Percentiles rank a stretch among this genome's conserved stretches.
Evolutionary conservation across 2,329 filamentous ascomycete genomes (phyloP).

Genomic region (Botryotinia calthae): DNA sequence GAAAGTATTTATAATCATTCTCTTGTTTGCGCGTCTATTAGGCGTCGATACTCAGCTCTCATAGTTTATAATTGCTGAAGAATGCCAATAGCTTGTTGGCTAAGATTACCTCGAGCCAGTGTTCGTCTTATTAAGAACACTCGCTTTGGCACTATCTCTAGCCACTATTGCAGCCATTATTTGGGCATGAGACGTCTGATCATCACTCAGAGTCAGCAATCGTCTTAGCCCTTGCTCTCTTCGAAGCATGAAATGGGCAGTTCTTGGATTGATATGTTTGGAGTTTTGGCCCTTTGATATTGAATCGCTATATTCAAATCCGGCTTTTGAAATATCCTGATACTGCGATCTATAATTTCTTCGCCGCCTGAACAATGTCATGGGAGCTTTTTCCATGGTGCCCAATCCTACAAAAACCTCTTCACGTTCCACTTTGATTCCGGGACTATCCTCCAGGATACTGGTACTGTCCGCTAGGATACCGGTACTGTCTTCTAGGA

Average conservation of each 20-base stretch:
- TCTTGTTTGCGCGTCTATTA: too few species aligned
- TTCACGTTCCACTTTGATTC: not conserved
- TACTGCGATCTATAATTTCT: not conserved
- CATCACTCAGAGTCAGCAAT: not conserved
- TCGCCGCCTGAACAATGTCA: not conserved
- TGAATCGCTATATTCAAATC: not conserved
- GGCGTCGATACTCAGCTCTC: not conserved
- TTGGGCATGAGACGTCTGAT: not conserved
- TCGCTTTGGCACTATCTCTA: not conserved
- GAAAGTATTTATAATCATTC: not conserved
- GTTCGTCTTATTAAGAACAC: not conserved
- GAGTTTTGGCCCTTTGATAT: not conserved
- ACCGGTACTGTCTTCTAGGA: not conserved
- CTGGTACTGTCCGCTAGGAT: too few species aligned
- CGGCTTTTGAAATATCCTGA: not conserved
- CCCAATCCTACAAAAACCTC: not conserved
- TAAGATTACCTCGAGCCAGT: not conserved
- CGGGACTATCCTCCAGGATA: not conserved
- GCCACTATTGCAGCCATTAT: not conserved
- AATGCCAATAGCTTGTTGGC: not conserved
- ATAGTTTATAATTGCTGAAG: accelerated
- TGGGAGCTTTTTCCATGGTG: not conserved
- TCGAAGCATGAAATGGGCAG: not conserved
- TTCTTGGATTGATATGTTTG: not conserved
- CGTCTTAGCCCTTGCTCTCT: not conserved